A percentile compares a stretch with the other conserved stretches of the same genome.
Evolutionary conservation across 2,329 filamentous ascomycete genomes (phyloP).

Genomic region (Coniochaeta ligniaria): DNA sequence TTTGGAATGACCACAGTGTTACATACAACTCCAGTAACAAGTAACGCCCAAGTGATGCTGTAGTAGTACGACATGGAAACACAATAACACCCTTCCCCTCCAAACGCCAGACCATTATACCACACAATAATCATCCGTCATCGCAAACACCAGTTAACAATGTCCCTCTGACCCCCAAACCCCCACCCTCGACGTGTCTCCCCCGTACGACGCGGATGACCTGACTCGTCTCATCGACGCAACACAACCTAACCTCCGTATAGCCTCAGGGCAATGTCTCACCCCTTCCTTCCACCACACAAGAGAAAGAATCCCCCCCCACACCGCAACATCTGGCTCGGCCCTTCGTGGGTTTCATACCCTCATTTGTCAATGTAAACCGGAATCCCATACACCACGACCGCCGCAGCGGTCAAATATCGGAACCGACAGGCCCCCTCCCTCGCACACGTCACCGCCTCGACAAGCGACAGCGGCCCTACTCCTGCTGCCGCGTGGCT

Average conservation of each 20-base stretch:
- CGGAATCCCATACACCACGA: constrained; percentile 91
- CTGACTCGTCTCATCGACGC: neutral
- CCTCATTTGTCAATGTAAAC: constrained; percentile 58
- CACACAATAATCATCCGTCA: neutral
- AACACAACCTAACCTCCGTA: neutral
- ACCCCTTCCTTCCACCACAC: neutral
- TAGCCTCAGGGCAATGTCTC: neutral
- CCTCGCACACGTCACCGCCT: constrained; percentile 70
- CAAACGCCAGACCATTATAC: neutral
- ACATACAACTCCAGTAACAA: neutral
- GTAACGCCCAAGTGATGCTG: neutral
- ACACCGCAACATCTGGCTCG: neutral
- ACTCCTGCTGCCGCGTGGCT: neutral
- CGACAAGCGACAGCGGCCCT: constrained; percentile 52
- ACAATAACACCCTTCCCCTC: neutral
- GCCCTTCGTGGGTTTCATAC: neutral
- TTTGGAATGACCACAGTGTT: neutral
- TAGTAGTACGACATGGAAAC: neutral
- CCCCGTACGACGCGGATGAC: neutral
- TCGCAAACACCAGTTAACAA: neutral
- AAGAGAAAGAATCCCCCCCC: neutral
- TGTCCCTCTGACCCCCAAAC: neutral
- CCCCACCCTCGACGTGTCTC: neutral
- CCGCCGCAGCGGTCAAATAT: constrained; percentile 89
- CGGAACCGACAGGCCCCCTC: constrained; percentile 73